Evolutionary conservation across 257 asterid genomes (phyloP), one percentile per base, ranked within the genome.

Genomic region (Buddleja alternifolia): DNA sequence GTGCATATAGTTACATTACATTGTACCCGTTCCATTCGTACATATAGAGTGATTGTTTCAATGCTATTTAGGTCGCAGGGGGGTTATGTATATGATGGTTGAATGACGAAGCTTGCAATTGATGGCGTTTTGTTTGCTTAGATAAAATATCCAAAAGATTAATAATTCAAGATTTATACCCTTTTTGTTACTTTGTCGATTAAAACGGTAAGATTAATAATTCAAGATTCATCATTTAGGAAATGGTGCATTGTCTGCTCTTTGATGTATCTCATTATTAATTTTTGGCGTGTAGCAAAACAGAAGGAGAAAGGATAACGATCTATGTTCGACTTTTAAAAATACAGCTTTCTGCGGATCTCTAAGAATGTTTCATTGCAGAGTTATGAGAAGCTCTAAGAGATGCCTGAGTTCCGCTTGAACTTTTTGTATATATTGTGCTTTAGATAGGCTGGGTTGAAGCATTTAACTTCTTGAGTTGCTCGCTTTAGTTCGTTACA

Each of bases 381-480:
- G 40, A 32, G 32, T 60, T 40, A 50, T 29, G 23, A 57, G 63
- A 59, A 15, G 39, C 37, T 55, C 50, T 1, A 20, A 41, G 48
- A 61, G 48, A 40, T 37, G 6, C 15, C 10, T 50, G 21, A 14
- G 23, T 66, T 6, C 54, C 37, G 50, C 47, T 42, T 52, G 44
- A n/a, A 70, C 51, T 32, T 68, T 63, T 48, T 32, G 21, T 51
- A 47, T 62, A 64, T 37, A 39, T 39, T 44, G 50, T 61, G 37
- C 59, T 46, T 12, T 55, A 17, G n/a, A 29, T 37, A 57, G 53
- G 63, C 50, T 61, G 54, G 45, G 41, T 39, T 42, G 9, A 23
- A 17, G 42, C 44, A 53, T 53, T 67, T 16, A 15, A 20, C 17
- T 24, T 25, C 37, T 15, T 23, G 17, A 54, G 10, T n/a, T n/a